These are phyloP conservation scores for Saturnispora galanensis DNA, from an alignment of 805 yeast species.

Conservation along the genomic window DNA sequence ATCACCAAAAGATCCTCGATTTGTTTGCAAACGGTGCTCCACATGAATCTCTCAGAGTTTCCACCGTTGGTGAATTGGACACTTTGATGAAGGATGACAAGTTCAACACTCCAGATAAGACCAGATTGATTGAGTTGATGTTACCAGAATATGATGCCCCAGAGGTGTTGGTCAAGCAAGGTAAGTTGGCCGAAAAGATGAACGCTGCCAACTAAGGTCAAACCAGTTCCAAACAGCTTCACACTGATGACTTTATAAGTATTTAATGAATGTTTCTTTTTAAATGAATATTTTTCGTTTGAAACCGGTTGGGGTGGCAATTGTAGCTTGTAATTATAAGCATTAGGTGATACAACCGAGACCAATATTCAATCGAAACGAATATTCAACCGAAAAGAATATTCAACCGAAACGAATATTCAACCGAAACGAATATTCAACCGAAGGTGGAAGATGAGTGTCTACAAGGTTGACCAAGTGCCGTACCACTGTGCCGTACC, in stretches of 20 bases:
- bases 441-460: too few relatives aligned
- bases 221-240: too few relatives aligned
- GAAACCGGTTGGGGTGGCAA: background rate
- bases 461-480: too few relatives aligned
- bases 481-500: too few relatives aligned
- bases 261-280: background rate
- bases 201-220: conserved; percentile 15
- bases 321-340: too few relatives aligned
- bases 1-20: conserved; percentile 47
- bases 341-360: too few relatives aligned
- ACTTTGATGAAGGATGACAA: conserved; percentile 35
- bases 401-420: too few relatives aligned
- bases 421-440: too few relatives aligned
- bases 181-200: conserved; percentile 37
- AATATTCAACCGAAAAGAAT: too few relatives aligned
- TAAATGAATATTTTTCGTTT: background rate
- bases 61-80: conserved; percentile 50
- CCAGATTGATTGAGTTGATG: conserved; percentile 60
- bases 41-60: conserved; percentile 45
- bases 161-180: conserved; percentile 54
- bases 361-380: too few relatives aligned
- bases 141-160: conserved; percentile 65
- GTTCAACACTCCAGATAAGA: conserved; percentile 47
- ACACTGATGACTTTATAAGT: background rate
- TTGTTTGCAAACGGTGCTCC: conserved; percentile 47